These are phyloP conservation scores for Agrostemma githago DNA, from an alignment of 148 eudicot genomes.

Conservation along the genomic window DNA sequence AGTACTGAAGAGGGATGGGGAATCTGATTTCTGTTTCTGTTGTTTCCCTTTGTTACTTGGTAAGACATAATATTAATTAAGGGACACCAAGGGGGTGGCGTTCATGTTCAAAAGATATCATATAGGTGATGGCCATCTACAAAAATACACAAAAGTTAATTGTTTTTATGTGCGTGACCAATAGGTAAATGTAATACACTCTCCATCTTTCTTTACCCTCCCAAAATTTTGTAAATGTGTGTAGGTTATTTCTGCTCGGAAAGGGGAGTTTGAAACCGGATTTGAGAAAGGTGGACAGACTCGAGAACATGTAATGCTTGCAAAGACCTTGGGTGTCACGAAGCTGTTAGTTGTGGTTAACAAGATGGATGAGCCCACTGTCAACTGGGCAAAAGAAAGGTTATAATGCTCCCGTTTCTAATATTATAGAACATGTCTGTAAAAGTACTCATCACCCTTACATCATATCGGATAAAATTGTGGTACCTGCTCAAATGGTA, in stretches of 20 bases:
- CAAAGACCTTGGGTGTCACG: constrained; percentile 92
- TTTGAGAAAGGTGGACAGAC: constrained; percentile 99
- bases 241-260: constrained; percentile 95
- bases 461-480: background rate
- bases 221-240: background rate
- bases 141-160: too few species aligned
- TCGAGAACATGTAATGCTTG: constrained; percentile 92
- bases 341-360: constrained; percentile 85
- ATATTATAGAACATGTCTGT: background rate
- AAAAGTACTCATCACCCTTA: background rate
- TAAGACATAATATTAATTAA: too few species aligned
- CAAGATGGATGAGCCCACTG: constrained; percentile 98
- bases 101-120: too few species aligned
- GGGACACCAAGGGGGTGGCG: too few species aligned
- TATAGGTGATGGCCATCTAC: too few species aligned
- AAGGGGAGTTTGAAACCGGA: constrained; percentile 99
- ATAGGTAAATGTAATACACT: background rate
- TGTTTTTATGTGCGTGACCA: background rate
- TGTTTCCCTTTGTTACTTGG: background rate
- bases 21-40: background rate
- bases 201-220: background rate
- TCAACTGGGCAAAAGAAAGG: constrained; percentile 95
- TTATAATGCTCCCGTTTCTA: constrained; percentile 14
- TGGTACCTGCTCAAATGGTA: background rate
- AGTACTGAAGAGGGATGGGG: constrained; percentile 10